Evolutionary conservation across 805 yeast species (phyloP), one percentile per base, ranked within the genome.

Genomic region (Kluyveromyces wickerhamii): DNA sequence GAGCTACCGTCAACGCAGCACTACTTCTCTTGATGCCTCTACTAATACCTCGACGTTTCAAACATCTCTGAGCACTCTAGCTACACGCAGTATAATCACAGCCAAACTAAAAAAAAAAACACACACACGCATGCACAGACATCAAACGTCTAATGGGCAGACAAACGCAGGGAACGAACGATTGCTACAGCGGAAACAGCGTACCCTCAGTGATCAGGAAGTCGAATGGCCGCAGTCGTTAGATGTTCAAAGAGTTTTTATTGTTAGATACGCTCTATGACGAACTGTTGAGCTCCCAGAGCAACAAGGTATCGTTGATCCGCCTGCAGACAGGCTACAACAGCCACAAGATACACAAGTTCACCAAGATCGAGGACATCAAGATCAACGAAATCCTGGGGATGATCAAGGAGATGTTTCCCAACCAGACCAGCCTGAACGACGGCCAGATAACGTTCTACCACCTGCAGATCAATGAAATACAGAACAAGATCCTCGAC

Each of bases 391-490:
- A 55, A 35, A 52, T 55, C 11, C 40, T 57, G 18, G 42, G 40
- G 12, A 47, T 51, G 8, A 51, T 57, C n/a, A 45, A 52, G 27
- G 38, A 42, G 11, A 32, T 51, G 18, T 55, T 57, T 29, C 59
- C 59, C 2, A 46, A 44, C 27, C 55, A 52, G 23, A 52, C 54
- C n/a, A 48, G 55, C 9, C 37, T 56, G 21, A 43, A 48, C 7
- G 60, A 56, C 41, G 61, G 61, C 2, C 61, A 56, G 33, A 35
- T 56, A 25, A 53, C 52, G 23, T 54, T 56, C 42, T 57, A 55
- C 35, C 49, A 54, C 35, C 34, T 56, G 26, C 51, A 50, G 26
- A 35, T 56, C 21, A 35, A 34, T 4, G 51, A 47, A 29, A 30
- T 47, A 32, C 41, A 39, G 13, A 45, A 45, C 27, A 37, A 31